These are phyloP conservation scores for Skeletonema menzelii DNA, from an alignment of 108 stramenopile species.

Conservation along the genomic window DNA sequence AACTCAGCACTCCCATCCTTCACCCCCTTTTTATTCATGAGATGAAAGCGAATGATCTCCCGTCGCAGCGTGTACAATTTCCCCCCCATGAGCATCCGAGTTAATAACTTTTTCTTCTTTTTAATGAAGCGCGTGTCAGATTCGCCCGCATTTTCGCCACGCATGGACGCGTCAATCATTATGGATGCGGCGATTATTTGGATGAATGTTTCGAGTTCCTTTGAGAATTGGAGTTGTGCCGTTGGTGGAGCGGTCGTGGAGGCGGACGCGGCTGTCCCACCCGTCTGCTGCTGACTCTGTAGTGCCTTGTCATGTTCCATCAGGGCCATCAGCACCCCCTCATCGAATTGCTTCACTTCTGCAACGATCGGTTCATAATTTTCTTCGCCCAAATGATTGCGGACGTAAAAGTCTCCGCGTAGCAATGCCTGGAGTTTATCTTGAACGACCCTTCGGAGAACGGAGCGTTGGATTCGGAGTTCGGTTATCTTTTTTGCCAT, in stretches of 20 bases:
- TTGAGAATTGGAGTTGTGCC: constrained; percentile 15
- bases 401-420: constrained; percentile 42
- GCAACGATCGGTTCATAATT: constrained; percentile 32
- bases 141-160: constrained; percentile 45
- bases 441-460: constrained; percentile 31
- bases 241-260: constrained; percentile 1
- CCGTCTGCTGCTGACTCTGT: not conserved
- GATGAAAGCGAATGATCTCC: constrained; percentile 31
- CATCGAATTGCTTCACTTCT: constrained; percentile 14
- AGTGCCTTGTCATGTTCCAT: not conserved
- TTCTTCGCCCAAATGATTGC: constrained; percentile 39
- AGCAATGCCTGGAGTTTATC: constrained; percentile 33
- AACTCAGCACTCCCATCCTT: constrained; percentile 1
- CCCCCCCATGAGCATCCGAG: constrained; percentile 23
- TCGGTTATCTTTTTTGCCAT: constrained; percentile 1
- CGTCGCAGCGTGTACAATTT: constrained; percentile 19
- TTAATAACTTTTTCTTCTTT: constrained; percentile 40
- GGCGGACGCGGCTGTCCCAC: not conserved
- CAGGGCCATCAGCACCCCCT: not conserved
- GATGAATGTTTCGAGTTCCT: constrained; percentile 36
- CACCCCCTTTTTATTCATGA: constrained; percentile 6
- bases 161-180: constrained; percentile 47
- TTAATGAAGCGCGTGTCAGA: constrained; percentile 44
- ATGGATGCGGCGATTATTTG: constrained; percentile 45
- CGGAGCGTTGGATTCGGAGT: constrained; percentile 31